A percentile compares a stretch with the other conserved stretches of the same genome.
These are phyloP conservation scores for Aureobasidium sp. DNA, from an alignment of 2,329 filamentous ascomycete species.

Conservation along the genomic window DNA sequence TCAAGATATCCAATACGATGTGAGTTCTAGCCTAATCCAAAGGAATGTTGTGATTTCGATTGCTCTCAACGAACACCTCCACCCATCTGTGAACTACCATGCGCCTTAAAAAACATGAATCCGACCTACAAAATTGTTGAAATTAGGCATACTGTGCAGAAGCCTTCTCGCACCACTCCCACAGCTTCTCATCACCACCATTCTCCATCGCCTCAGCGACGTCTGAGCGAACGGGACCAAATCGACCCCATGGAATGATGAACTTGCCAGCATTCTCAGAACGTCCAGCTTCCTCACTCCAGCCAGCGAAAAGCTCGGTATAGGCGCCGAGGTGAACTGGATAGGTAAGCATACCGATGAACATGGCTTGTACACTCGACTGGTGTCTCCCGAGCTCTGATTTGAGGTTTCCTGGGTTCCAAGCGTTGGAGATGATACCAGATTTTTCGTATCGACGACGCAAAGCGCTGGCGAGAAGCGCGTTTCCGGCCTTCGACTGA, in stretches of 20 bases:
- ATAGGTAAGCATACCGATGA: slow-evolving; percentile 16
- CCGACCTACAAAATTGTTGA: background rate
- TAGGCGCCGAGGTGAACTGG: slow-evolving; percentile 23
- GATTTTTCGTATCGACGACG: slow-evolving; percentile 14
- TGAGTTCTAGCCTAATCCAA: background rate
- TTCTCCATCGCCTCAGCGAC: slow-evolving; percentile 15
- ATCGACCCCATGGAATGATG: slow-evolving; percentile 19
- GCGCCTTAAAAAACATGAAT: background rate
- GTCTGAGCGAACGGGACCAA: slow-evolving; percentile 22
- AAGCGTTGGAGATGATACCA: slow-evolving; percentile 21
- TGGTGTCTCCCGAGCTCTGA: slow-evolving; percentile 23
- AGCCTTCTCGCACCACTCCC: slow-evolving; percentile 34
- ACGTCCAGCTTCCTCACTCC: slow-evolving; percentile 19
- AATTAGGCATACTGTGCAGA: slow-evolving; percentile 16
- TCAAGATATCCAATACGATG: background rate
- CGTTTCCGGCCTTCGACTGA: slow-evolving; percentile 22
- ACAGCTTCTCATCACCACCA: slow-evolving; percentile 25
- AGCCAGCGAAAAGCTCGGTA: slow-evolving; percentile 26
- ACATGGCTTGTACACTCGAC: background rate
- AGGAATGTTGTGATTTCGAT: background rate
- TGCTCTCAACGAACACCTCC: background rate
- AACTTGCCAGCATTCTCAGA: slow-evolving; percentile 21
- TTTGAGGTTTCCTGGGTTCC: slow-evolving; percentile 25
- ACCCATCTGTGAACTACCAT: too few relatives aligned
- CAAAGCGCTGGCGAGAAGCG: slow-evolving; percentile 17